phyloP scores from a whole-genome alignment of 495 filamentous ascomycete genomes.

The Neurospora sp. region DNA sequence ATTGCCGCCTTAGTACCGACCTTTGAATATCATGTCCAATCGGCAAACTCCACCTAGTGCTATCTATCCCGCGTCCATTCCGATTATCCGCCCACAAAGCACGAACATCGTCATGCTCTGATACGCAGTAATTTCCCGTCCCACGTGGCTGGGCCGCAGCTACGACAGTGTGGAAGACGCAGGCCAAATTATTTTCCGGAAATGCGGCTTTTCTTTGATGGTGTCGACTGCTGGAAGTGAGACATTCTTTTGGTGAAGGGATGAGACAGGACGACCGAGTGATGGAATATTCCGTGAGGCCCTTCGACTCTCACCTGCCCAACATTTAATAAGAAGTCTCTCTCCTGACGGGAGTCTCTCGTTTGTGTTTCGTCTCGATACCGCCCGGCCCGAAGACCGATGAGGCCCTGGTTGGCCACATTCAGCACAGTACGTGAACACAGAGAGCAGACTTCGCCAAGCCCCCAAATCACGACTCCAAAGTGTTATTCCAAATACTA shows the following conservation, averaged over 20 bases:
- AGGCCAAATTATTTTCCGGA: neutral
- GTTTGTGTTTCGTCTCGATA: neutral
- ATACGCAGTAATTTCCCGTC: neutral
- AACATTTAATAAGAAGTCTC: neutral
- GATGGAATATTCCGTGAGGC: neutral
- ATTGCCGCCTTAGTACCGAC: neutral
- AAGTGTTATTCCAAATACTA: slow-evolving; percentile 57
- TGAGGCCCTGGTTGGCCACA: neutral
- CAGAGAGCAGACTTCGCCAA: neutral
- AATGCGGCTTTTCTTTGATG: neutral
- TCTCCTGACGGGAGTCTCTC: neutral
- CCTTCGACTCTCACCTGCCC: neutral
- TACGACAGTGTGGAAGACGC: neutral
- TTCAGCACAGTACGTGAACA: neutral
- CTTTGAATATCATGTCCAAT: neutral
- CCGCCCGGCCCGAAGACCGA: neutral
- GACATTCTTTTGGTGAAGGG: neutral
- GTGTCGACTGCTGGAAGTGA: neutral
- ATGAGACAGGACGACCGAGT: neutral
- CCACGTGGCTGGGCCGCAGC: neutral
- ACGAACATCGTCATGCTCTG: neutral
- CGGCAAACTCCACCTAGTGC: neutral
- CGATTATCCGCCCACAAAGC: neutral
- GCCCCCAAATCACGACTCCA: slow-evolving; percentile 10
- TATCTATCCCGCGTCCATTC: neutral